Evolutionary conservation across 805 yeast species (phyloP).

Genomic region (Middelhovenomyces tepae): DNA sequence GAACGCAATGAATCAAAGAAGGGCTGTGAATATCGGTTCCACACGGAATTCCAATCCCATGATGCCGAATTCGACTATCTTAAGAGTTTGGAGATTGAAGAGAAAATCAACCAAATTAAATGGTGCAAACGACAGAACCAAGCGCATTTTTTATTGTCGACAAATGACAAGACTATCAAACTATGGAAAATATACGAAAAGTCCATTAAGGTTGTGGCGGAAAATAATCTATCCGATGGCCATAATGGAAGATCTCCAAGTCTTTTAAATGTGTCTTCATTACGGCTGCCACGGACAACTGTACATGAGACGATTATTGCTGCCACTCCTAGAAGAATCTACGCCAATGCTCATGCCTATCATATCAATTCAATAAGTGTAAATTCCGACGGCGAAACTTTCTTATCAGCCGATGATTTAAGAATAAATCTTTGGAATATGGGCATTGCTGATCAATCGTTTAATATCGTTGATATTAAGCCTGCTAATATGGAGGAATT

Average conservation of each 20-base stretch:
- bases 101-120: slow-evolving; percentile 93
- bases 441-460: slow-evolving; percentile 87
- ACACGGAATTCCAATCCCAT: slow-evolving; percentile 95
- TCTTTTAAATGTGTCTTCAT: slow-evolving; percentile 28
- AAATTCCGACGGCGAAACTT: slow-evolving; percentile 94
- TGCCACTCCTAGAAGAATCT: slow-evolving; percentile 86
- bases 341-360: slow-evolving; percentile 95
- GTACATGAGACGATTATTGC: slow-evolving; percentile 91
- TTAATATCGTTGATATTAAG: slow-evolving; percentile 94
- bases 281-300: slow-evolving; percentile 81
- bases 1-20: slow-evolving; percentile 73
- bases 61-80: slow-evolving; percentile 98
- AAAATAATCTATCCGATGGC: slow-evolving; percentile 65
- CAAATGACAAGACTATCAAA: slow-evolving; percentile 97
- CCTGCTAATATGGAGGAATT: slow-evolving; percentile 98
- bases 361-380: slow-evolving; percentile 94
- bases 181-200: slow-evolving; percentile 94
- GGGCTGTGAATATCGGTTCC: slow-evolving; percentile 86
- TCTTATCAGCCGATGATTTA: slow-evolving; percentile 84
- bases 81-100: slow-evolving; percentile 93
- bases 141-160: slow-evolving; percentile 81
- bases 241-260: slow-evolving; percentile 18
- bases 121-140: slow-evolving; percentile 87
- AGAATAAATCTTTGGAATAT: slow-evolving; percentile 94
- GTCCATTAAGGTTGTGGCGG: slow-evolving; percentile 83